Percentiles rank a stretch among this genome's conserved stretches.
Evolutionary conservation across 495 filamentous ascomycete species (phyloP).

Genomic region (Lophiotrema nucula): DNA sequence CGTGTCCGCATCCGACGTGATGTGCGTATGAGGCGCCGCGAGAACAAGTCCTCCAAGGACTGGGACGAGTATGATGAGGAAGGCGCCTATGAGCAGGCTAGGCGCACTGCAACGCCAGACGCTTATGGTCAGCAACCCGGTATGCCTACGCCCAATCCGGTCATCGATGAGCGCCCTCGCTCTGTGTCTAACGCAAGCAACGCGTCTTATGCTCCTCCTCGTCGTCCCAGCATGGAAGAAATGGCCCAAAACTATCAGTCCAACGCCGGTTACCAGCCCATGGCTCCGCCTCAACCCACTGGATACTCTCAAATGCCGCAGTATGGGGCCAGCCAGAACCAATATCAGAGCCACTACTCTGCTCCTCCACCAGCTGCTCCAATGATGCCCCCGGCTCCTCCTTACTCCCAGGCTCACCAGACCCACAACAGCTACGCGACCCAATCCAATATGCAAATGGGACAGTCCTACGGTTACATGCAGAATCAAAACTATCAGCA

Average conservation of each 20-base stretch:
- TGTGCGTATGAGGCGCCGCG: constrained; percentile 91
- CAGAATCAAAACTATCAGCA: constrained; percentile 33
- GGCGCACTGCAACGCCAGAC: constrained; percentile 61
- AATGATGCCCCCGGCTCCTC: constrained; percentile 38
- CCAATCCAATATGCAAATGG: constrained; percentile 35
- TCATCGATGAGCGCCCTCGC: constrained; percentile 58
- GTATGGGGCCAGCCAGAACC: constrained; percentile 35
- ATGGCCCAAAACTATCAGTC: constrained; percentile 42
- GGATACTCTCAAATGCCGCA: constrained; percentile 39
- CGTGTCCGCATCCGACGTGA: constrained; percentile 95
- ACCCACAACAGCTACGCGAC: constrained; percentile 27
- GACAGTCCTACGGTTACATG: constrained; percentile 34
- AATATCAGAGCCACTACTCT: constrained; percentile 35
- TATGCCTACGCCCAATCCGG: constrained; percentile 46
- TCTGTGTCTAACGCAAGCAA: constrained; percentile 72
- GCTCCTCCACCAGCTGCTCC: constrained; percentile 30
- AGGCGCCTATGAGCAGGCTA: constrained; percentile 53
- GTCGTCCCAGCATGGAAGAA: constrained; percentile 46
- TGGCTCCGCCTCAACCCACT: constrained; percentile 39
- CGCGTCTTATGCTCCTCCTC: constrained; percentile 42
- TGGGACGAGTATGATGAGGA: constrained; percentile 67
- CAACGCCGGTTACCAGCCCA: constrained; percentile 36
- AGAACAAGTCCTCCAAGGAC: constrained; percentile 60
- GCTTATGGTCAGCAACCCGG: constrained; percentile 49
- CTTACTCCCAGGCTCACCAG: constrained; percentile 32